These are phyloP conservation scores for Skeletonema menzelii DNA, from an alignment of 108 stramenopile species.

Conservation along the genomic window DNA sequence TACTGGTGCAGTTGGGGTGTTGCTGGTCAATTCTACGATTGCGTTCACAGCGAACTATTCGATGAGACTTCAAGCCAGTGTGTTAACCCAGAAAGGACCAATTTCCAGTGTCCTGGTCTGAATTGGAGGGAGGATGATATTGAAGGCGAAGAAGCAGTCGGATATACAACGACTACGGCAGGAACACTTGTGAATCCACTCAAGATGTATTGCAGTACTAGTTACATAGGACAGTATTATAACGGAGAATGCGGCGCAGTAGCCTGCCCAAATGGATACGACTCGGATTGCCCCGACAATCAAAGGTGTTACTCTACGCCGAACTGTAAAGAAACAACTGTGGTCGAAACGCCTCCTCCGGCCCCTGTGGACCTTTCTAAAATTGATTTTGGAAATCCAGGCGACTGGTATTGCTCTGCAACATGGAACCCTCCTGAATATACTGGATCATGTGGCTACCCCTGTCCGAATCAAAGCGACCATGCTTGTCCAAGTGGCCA, in stretches of 20 bases:
- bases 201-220: not conserved
- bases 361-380: not conserved
- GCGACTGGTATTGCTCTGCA: not conserved
- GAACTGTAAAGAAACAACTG: not conserved
- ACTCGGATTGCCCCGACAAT: not conserved
- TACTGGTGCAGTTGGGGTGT: not conserved
- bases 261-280: not conserved
- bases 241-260: not conserved
- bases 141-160: not conserved
- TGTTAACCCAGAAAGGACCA: not conserved
- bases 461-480: not conserved
- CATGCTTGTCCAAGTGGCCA: not conserved
- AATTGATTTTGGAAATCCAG: not conserved
- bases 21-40: not conserved
- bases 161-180: not conserved
- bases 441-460: not conserved
- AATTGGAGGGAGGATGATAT: not conserved
- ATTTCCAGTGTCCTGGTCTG: not conserved
- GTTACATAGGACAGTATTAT: not conserved
- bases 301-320: not conserved
- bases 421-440: not conserved
- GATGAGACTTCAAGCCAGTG: not conserved
- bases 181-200: not conserved
- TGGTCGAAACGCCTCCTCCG: not conserved
- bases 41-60: not conserved